Conservation (phyloP, 441 rosid species). For the Raphanus hybrid region DNA sequence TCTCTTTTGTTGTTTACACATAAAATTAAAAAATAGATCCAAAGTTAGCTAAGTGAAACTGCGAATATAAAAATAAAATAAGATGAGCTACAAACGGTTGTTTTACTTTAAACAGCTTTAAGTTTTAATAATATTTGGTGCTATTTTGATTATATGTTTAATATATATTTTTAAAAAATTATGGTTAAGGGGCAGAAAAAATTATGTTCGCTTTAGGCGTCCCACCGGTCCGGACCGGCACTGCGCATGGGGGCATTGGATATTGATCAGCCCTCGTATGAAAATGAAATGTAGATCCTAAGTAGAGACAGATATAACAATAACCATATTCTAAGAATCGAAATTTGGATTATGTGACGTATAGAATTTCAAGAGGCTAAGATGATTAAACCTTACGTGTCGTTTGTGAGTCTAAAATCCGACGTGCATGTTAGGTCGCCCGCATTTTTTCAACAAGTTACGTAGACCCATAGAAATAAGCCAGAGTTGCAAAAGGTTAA, state of each 20-base stretch:
- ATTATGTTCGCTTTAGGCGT: no score
- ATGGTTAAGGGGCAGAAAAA: no score
- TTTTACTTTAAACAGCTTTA: no score
- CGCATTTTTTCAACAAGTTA: constrained; percentile 24
- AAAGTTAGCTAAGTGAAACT: no score
- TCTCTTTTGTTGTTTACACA: no score
- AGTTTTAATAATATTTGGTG: no score
- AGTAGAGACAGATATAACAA: neutral
- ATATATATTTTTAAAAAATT: no score
- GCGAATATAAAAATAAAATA: no score
- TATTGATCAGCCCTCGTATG: constrained; percentile 10
- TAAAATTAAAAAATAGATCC: no score
- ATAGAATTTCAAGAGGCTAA: constrained; percentile 12
- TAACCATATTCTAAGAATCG: neutral
- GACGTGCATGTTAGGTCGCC: constrained; percentile 42
- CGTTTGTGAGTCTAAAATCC: constrained; percentile 33
- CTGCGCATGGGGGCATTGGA: neutral
- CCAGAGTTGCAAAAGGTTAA: constrained; percentile 36
- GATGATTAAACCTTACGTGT: constrained; percentile 23
- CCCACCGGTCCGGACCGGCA: no score
- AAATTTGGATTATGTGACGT: constrained; percentile 33
- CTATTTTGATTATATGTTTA: no score
- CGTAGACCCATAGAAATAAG: constrained; percentile 35
- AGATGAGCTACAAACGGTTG: no score
- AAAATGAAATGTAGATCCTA: neutral